Percentiles rank a stretch among this genome's conserved stretches.
These are phyloP conservation scores for Glutinoglossum americanum DNA, from an alignment of 495 filamentous ascomycete species.

Conservation along the genomic window DNA sequence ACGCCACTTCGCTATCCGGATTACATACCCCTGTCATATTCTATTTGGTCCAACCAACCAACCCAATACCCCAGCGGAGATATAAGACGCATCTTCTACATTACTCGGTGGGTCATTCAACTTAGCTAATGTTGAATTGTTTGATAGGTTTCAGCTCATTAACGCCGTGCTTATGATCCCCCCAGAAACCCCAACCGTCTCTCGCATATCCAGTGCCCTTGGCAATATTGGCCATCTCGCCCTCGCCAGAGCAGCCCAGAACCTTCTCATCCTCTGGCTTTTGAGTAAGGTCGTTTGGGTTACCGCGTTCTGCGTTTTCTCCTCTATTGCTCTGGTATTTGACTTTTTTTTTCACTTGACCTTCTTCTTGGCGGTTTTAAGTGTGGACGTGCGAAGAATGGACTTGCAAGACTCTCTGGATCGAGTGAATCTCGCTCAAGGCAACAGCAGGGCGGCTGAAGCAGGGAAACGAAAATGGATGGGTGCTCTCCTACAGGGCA, in stretches of 20 bases:
- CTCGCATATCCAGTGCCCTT: slow-evolving; percentile 41
- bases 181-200: slow-evolving; percentile 32
- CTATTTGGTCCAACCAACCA: background rate
- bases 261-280: slow-evolving; percentile 32
- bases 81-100: background rate
- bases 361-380: slow-evolving; percentile 52
- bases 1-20: background rate
- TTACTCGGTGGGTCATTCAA: background rate
- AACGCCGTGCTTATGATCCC: slow-evolving; percentile 46
- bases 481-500: slow-evolving; percentile 5
- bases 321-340: slow-evolving; percentile 41
- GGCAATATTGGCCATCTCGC: slow-evolving; percentile 47
- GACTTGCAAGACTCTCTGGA: slow-evolving; percentile 36
- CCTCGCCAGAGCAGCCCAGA: slow-evolving; percentile 34
- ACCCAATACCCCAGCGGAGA: background rate
- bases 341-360: slow-evolving; percentile 51
- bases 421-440: slow-evolving; percentile 14
- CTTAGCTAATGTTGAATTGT: background rate
- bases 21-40: background rate
- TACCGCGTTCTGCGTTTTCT: slow-evolving; percentile 46
- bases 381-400: slow-evolving; percentile 47
- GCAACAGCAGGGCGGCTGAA: slow-evolving; percentile 3
- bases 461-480: background rate
- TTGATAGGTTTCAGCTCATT: slow-evolving; percentile 33
- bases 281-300: slow-evolving; percentile 38